Base-by-base conservation (phyloP, 495 filamentous ascomycete species). In the Immersiella caudata region DNA sequence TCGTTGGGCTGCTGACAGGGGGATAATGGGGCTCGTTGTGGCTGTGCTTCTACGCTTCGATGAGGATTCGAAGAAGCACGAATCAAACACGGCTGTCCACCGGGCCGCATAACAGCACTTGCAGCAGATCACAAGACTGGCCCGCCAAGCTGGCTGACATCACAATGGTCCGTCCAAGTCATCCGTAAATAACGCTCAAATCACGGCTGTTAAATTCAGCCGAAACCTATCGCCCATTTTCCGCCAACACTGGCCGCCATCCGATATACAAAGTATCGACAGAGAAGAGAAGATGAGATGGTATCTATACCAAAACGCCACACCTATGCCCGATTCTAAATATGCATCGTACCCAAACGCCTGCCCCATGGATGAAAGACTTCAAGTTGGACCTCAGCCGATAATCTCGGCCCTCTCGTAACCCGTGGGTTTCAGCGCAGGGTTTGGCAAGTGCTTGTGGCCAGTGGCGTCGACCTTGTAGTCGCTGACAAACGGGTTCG, bases 401-500 rank as follows among this genome's bases (percentile, higher is more conserved):
- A 94, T 85, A 21, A 97, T 88, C 24, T 99, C 95, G 2, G 88
- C 76, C 21, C 95, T 80, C 73, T 97, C 93, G 88, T 91, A 98
- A 6, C 95, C 95, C 1, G 81, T 81, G 0, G 86, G 81, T 74
- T 87, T 90, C 70, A 90, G 74, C 52, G 86, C 85, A 9, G 89
- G 85, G 60, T 93, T 87, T 12, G 89, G 88, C 29, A 33, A 8
- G 29, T 33, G 29, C 72, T 85, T 85, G 12, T 65, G 78, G n/a
- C 67, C 61, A 7, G 78, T 74, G n/a, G 70, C 64, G 2, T 67
- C 74, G 68, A 90, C 84, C 71, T 89, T 89, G 78, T 93, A 96
- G 70, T 86, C 82, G 68, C 88, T 88, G 35, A 90, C 87, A 70
- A 93, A 99, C 9, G 95, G 95, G 77, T 99, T 98, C 16, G 93